Conservation (phyloP, 2,329 filamentous ascomycete species). For the Nannizzia gypsea region DNA sequence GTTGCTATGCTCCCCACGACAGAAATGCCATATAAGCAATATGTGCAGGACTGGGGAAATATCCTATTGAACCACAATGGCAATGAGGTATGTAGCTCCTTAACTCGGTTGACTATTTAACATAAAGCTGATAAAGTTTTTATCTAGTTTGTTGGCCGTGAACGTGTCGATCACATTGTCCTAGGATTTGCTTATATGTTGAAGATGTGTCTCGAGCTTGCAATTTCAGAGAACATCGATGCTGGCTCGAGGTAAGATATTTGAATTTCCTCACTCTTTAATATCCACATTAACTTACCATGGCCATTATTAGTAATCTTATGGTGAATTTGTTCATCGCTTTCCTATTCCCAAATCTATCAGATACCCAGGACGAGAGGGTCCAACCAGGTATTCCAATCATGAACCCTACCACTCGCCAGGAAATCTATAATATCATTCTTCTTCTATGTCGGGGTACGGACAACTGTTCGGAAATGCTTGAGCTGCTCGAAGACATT, state of each 20-base stretch:
- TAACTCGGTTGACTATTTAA: not conserved
- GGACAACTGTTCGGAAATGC: constrained; percentile 39
- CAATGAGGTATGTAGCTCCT: constrained; percentile 26
- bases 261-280: not conserved
- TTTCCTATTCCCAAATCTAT: constrained; percentile 53
- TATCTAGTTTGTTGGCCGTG: constrained; percentile 35
- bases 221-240: constrained; percentile 22
- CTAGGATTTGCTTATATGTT: constrained; percentile 34
- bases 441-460: constrained; percentile 43
- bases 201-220: constrained; percentile 31
- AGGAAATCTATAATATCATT: constrained; percentile 50
- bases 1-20: constrained; percentile 29
- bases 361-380: constrained; percentile 18
- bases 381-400: constrained; percentile 35
- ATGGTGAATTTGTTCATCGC: constrained; percentile 47
- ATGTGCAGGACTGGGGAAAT: constrained; percentile 33
- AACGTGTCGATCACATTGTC: constrained; percentile 33
- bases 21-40: constrained; percentile 29
- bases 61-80: constrained; percentile 34
- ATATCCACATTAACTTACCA: constrained; percentile 6
- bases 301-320: constrained; percentile 25
- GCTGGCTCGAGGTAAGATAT: constrained; percentile 26
- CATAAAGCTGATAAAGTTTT: constrained; percentile 15
- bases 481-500: constrained; percentile 42
- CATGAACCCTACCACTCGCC: constrained; percentile 46